Base-by-base conservation (phyloP, 192 early-diverging fungal species). In the Coemansia asiatica region DNA sequence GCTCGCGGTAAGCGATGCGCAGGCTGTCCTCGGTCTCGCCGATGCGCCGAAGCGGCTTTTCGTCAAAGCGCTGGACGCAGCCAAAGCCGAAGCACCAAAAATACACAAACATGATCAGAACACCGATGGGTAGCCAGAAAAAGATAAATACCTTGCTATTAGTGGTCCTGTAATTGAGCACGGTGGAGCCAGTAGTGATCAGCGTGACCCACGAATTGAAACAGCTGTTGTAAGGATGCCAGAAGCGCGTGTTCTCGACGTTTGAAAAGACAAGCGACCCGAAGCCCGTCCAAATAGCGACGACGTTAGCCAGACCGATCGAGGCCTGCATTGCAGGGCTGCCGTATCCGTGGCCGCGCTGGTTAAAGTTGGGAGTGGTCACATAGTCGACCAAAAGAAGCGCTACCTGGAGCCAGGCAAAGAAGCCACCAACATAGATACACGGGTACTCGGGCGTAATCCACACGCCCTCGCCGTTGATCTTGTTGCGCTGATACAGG, bases 211-310 rank as follows among this genome's bases (percentile, higher is more conserved):
- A 82, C 27, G 75, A 55, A 54, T 69, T 69, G 60, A 71, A 82
- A 68, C 71, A 71, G 68, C 75, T 77, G 72, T 82, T 82, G 71
- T 74, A 82, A 12, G 75, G 61, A 38, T 82, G 80, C 75, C 74
- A 82, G 31, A 64, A n/a, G 10, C 26, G 40, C 6, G 12, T 56
- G 50, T 47, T 29, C 51, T 82, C 80, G 47, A 82, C 80, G 47
- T 40, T 68, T 6, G 67, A 74, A 25, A 74, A 82, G 22, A 82
- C 60, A 60, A 82, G 56, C 31, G 67, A 69, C 15, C 80, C 80
- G 64, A 82, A 77, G 15, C 80, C 80, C 2, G 80, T 68, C 80
- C 80, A 82, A 56, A 82, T 77, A 25, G 75, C 69, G n/a, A 82
- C 80, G 12, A 77, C 21, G 62, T 76, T 77, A 19, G 80, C 64